Base-by-base conservation (phyloP, 306 rosid genomes). In the Canavalia gladiata region DNA sequence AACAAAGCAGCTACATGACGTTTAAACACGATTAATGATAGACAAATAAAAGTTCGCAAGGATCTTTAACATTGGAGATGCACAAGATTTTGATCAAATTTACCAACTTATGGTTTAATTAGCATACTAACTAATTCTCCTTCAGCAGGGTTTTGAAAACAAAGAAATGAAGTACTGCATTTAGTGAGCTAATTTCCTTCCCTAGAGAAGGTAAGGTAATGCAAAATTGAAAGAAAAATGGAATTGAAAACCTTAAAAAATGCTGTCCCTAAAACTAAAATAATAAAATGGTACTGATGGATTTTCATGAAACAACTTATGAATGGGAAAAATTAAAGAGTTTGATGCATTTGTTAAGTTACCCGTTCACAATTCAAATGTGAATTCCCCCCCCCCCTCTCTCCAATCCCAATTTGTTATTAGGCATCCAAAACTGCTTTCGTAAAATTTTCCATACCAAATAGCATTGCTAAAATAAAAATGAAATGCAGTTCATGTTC, bases 401-500 rank as follows among this genome's bases (percentile, higher is more conserved):
- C 33, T n/a, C 49, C 31, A 37, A n/a, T 12, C 12, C n/a, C 6
- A 29, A 63, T 13, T 64, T 31, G 70, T 66, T 25, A 18, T 18
- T 7, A n/a, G 33, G 7, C 6, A 39, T n/a, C 41, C 52, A 7
- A 7, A 39, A 2, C 13, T 39, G 50, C 1, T 18, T 65, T 65
- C 18, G 2, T 41, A 42, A 5, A 8, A 25, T 18, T 0, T 47
- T 47, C n/a, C 70, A 35, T 7, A 37, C 12, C 30, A 65, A 65
- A 65, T 65, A 65, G 30, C 18, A 37, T 63, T 63, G 30, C 69
- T 37, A 12, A 55, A 55, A 60, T 34, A 63, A 13, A 65, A 10
- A 46, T 7, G 39, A 35, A 64, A 54, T 18, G 18, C 51, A 18
- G 51, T 28, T 54, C 2, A 12, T 35, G 41, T 37, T 37, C 7